Percentiles rank a stretch among this genome's conserved stretches.
Evolutionary conservation across 2,329 filamentous ascomycete species (phyloP).

Genomic region (Periconia digitata): DNA sequence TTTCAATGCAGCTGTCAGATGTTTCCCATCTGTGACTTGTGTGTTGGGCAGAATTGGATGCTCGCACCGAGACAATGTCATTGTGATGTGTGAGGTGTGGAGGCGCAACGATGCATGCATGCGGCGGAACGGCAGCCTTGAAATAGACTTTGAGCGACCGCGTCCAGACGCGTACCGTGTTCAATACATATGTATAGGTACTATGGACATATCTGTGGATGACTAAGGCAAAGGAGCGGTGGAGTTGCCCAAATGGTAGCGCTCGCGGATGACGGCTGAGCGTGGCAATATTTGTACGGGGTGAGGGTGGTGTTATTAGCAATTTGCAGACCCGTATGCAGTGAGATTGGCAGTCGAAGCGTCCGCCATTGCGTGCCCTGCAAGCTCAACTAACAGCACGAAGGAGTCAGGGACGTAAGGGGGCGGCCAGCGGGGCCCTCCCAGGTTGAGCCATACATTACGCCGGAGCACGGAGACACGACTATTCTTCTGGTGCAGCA

Average conservation of each 20-base stretch:
- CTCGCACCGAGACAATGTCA: slow-evolving; percentile 20
- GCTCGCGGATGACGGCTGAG: neutral
- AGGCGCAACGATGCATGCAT: slow-evolving; percentile 28
- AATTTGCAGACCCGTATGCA: slow-evolving; percentile 20
- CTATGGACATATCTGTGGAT: neutral
- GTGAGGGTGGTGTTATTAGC: slow-evolving; percentile 8
- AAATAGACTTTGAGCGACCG: slow-evolving; percentile 19
- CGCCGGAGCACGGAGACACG: neutral
- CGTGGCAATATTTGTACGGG: neutral
- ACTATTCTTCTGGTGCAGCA: neutral
- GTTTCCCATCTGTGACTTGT: neutral
- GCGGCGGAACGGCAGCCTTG: slow-evolving; percentile 23
- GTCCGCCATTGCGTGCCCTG: slow-evolving; percentile 1
- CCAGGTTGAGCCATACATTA: slow-evolving; percentile 1
- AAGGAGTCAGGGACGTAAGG: neutral
- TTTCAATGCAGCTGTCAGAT: neutral
- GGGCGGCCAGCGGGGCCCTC: no score
- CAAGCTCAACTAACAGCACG: no score
- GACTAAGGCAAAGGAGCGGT: neutral
- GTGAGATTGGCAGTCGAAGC: slow-evolving; percentile 12
- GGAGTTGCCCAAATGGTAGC: neutral
- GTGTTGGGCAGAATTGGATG: slow-evolving; percentile 17
- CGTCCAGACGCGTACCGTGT: slow-evolving; percentile 14
- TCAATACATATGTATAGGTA: neutral
- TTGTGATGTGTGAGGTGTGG: slow-evolving; percentile 21